phyloP scores from a whole-genome alignment of 768 basidiomycete species.

The Kwoniella botswanensis region DNA sequence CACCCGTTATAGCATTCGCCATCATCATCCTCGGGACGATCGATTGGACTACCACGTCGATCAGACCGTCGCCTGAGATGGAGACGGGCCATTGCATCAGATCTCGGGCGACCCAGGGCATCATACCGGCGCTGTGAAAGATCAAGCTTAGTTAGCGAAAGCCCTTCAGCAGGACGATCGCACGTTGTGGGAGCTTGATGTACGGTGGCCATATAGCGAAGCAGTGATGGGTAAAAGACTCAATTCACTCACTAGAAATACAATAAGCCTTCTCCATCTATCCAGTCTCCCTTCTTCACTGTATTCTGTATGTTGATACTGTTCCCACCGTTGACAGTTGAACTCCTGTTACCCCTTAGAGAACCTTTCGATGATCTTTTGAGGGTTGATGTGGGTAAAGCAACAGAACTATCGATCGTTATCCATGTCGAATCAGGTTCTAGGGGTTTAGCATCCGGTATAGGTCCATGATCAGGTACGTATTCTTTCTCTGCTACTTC shows the following conservation, averaged over 20 bases:
- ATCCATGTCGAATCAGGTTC: constrained; percentile 52
- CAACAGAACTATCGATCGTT: constrained; percentile 37
- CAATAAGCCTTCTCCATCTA: constrained; percentile 52
- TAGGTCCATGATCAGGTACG: constrained; percentile 17
- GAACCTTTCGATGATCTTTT: constrained; percentile 8
- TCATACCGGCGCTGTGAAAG: constrained; percentile 38
- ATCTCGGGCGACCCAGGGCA: constrained; percentile 52
- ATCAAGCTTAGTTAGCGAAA: too few relatives aligned
- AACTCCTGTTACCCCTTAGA: not conserved
- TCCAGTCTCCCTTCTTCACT: constrained; percentile 35
- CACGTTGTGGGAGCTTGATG: too few relatives aligned
- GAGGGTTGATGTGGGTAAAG: constrained; percentile 16
- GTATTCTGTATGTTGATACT: not conserved
- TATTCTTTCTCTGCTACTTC: not conserved
- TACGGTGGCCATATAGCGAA: too few relatives aligned
- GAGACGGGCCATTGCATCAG: constrained; percentile 57
- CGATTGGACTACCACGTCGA: constrained; percentile 56
- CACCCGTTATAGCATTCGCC: constrained; percentile 49
- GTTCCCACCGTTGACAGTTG: not conserved
- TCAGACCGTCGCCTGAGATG: constrained; percentile 50
- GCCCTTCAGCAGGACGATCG: too few relatives aligned
- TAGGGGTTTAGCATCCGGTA: constrained; percentile 33
- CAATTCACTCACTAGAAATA: constrained; percentile 52
- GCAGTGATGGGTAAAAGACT: too few relatives aligned
- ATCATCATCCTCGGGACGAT: constrained; percentile 48